Evolutionary conservation across 352 stramenopile genomes (phyloP), one percentile per base, ranked within the genome.

Genomic region (Paralagenidium karlingii): DNA sequence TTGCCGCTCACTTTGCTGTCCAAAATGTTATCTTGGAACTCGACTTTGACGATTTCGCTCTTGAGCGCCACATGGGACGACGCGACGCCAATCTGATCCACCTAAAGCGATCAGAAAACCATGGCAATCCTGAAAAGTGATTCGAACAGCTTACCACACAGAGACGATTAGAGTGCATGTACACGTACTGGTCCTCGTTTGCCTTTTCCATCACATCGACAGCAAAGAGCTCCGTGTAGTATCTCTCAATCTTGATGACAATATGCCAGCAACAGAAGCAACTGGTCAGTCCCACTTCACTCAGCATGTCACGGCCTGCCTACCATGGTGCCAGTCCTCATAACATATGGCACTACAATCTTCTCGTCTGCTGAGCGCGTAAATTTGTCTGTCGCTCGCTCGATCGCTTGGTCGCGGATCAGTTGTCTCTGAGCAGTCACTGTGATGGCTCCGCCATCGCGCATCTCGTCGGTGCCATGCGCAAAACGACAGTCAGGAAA

Each of bases 131-230:
- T 29, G 8, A 22, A 7, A 19, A 37, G 18, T 3, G 8, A 31
- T 16, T 3, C 18, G 29, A 21, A 18, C 9, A 16, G 27, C 43
- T 37, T 32, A 74, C 69, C 19, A 91, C 71, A 43, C 78, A 87
- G n/a, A 89, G 59, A 5, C 78, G 74, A 43, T 91, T 91, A 30
- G 78, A 88, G 60, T 91, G 78, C 78, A 91, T 91, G 58, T 91
- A 75, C 42, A 91, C 73, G 54, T 82, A 89, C 40, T 89, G 75
- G 49, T 91, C 78, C 45, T 91, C 68, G 43, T 51, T 42, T 8
- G 51, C 38, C 38, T 75, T 73, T 45, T 61, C 61, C 65, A 79
- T 86, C 20, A 66, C 76, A 51, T 91, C 73, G 42, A 70, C 83
- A 28, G 69, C 75, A 30, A 85, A 91, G 40, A 91, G 57, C 49